These are phyloP conservation scores for Nigrospora sphaerica DNA, from an alignment of 2,329 filamentous ascomycete genomes.

Conservation along the genomic window DNA sequence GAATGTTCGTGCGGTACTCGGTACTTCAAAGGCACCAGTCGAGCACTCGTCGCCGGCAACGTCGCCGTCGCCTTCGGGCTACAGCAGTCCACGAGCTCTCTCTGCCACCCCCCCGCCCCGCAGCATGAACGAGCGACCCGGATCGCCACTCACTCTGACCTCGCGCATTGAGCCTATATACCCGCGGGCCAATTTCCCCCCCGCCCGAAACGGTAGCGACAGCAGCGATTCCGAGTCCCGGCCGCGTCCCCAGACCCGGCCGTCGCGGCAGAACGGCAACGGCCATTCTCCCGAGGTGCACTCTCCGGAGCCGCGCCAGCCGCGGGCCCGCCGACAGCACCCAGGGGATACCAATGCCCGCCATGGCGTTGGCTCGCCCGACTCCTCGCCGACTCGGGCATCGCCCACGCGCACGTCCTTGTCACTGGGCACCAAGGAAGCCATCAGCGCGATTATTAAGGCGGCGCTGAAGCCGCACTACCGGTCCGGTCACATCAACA, in stretches of 20 bases:
- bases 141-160: slow-evolving; percentile 59
- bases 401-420: slow-evolving; percentile 55
- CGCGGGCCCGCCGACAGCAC: slow-evolving; percentile 40
- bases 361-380: slow-evolving; percentile 39
- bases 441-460: slow-evolving; percentile 83
- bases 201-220: slow-evolving; percentile 30
- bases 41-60: slow-evolving; percentile 55
- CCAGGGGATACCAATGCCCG: slow-evolving; percentile 28
- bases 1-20: slow-evolving; percentile 31
- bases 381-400: slow-evolving; percentile 61
- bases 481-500: slow-evolving; percentile 69
- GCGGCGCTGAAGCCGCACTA: slow-evolving; percentile 77
- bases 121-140: slow-evolving; percentile 51
- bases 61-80: slow-evolving; percentile 58
- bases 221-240: slow-evolving; percentile 33
- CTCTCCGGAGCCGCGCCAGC: slow-evolving; percentile 43
- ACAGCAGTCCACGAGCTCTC: slow-evolving; percentile 60
- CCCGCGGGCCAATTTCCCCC: slow-evolving; percentile 54
- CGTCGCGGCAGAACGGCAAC: slow-evolving; percentile 17
- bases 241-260: slow-evolving; percentile 25
- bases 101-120: slow-evolving; percentile 65
- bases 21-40: slow-evolving; percentile 18
- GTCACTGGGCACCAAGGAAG: slow-evolving; percentile 78
- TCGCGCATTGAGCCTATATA: slow-evolving; percentile 68
- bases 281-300: slow-evolving; percentile 14